Evolutionary conservation across 1,284 basidiomycete genomes (phyloP).

Genomic region (Omphalotus olearius): DNA sequence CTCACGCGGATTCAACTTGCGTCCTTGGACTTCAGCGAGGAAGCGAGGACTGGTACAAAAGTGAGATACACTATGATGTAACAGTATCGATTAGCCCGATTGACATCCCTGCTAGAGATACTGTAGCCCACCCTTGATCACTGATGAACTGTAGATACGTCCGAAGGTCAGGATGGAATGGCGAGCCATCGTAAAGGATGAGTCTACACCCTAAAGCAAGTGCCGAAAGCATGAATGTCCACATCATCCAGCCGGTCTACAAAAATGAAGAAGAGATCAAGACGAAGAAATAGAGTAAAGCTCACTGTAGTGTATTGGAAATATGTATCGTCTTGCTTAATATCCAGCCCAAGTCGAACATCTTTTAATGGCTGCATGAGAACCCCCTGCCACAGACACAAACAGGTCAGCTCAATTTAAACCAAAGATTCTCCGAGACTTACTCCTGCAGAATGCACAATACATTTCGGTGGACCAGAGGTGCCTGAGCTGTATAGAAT

Average conservation of each 20-base stretch:
- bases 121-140: constrained; percentile 45
- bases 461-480: constrained; percentile 80
- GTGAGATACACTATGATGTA: constrained; percentile 33
- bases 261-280: neutral
- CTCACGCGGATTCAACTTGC: constrained; percentile 49
- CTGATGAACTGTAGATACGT: constrained; percentile 57
- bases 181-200: constrained; percentile 67
- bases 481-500: constrained; percentile 89
- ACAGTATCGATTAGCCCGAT: neutral
- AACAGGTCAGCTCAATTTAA: neutral
- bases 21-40: constrained; percentile 56
- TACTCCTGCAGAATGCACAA: constrained; percentile 81
- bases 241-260: constrained; percentile 79
- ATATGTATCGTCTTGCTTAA: constrained; percentile 48
- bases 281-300: neutral
- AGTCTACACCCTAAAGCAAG: constrained; percentile 51
- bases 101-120: neutral
- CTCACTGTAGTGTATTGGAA: constrained; percentile 68
- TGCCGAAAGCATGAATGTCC: constrained; percentile 36
- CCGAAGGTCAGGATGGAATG: constrained; percentile 55
- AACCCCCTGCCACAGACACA: constrained; percentile 46
- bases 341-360: constrained; percentile 37
- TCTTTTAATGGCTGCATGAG: constrained; percentile 62
- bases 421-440: constrained; percentile 26
- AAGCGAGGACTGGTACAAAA: constrained; percentile 67